Evolutionary conservation across 208 protist species (phyloP).

Genomic region (Phytomonas sp.): DNA sequence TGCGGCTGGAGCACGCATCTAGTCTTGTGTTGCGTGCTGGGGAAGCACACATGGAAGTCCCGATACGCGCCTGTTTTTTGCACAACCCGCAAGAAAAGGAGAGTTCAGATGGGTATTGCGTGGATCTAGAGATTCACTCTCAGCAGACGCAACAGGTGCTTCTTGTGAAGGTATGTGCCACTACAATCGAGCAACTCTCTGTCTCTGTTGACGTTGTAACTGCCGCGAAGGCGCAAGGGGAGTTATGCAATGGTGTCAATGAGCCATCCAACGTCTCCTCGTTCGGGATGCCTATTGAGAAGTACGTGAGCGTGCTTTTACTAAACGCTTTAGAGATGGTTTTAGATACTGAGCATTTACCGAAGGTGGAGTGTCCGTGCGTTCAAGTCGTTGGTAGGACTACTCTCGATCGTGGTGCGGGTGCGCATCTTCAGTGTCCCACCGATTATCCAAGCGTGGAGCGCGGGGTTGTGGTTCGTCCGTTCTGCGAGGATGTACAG

Average conservation of each 20-base stretch:
- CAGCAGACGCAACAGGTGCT: slow-evolving; percentile 44
- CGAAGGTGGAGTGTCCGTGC: not conserved
- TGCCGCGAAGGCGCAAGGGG: not conserved
- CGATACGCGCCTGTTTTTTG: slow-evolving; percentile 45
- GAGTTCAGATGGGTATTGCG: slow-evolving; percentile 25
- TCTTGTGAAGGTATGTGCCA: slow-evolving; percentile 58
- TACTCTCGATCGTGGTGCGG: not conserved
- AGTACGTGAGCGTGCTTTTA: slow-evolving; percentile 31
- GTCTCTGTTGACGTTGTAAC: slow-evolving; percentile 51
- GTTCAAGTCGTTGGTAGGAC: not conserved
- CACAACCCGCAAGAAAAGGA: slow-evolving; percentile 3
- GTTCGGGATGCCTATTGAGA: slow-evolving; percentile 11
- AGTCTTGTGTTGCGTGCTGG: slow-evolving; percentile 43
- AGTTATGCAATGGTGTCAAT: not conserved
- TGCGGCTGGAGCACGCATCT: slow-evolving; percentile 40
- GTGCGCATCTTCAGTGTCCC: not conserved
- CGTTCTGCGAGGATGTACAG: slow-evolving; percentile 1
- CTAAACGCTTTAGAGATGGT: slow-evolving; percentile 22
- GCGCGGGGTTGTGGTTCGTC: not conserved
- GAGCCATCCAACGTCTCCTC: not conserved
- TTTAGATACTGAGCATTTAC: not conserved
- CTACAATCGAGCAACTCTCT: slow-evolving; percentile 44
- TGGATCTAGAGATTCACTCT: slow-evolving; percentile 47
- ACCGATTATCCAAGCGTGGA: not conserved
- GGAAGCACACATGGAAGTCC: slow-evolving; percentile 36